Base-by-base conservation (phyloP, 1,139 yeast genomes). In the Yamadazyma kanchanaburiensis region DNA sequence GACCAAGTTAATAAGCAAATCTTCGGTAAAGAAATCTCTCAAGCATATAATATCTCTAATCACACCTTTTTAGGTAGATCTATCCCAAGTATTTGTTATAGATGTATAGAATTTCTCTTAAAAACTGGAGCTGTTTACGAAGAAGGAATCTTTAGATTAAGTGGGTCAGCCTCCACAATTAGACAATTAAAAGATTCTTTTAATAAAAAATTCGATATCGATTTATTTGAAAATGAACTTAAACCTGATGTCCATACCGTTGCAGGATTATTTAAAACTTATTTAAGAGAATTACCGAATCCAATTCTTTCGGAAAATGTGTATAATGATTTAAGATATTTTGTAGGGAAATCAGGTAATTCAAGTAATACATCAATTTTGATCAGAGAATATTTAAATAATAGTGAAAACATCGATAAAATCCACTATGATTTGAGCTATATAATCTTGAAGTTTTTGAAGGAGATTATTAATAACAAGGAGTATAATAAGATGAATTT, bases 141-240 rank as follows among this genome's bases (percentile, higher is more conserved):
- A 53, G 96, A 89, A 51, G 98, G 98, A 3, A 75, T 91, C 2
- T 91, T 91, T 60, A 68, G 98, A 40, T 64, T 89, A 34, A 86
- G 94, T 55, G 98, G 98, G 2, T 84, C 95, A 20, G 85, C 91
- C 32, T 74, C 89, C 0, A 70, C 81, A 27, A 86, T 91, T 15
- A 74, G 85, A 35, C 74, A 70, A 23, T 67, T 91, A 27, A 86
- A 84, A 46, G 86, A 80, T 24, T 67, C 64, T 28, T 91, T 88
- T 55, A 79, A 78, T 47, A 53, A 47, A 15, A 66, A 73, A 11
- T 74, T 72, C 40, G 97, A 89, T 52, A 63, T 86, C 30, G 88
- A 88, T 49, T 61, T 91, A 34, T 58, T 69, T 21, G 57, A 57
- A 14, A 48, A 67, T 41, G 56, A 45, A 25, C 49, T 51, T 45